Conservation (phyloP, 768 basidiomycete genomes). For the Rhodotorula babjevae region DNA sequence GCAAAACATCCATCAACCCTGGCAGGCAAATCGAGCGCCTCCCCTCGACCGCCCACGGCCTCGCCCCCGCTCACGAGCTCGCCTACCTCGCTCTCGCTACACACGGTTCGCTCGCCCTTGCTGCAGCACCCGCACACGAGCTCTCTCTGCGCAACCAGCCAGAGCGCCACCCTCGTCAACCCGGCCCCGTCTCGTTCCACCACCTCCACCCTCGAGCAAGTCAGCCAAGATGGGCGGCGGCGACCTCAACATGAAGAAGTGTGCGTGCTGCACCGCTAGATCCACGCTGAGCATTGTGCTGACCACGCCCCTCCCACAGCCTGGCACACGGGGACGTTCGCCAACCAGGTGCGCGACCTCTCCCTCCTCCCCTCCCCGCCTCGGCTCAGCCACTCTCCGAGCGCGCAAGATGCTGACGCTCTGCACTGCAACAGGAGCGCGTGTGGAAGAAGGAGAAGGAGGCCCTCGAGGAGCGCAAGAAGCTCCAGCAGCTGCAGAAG, state of each 20-base stretch:
- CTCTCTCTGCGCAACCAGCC: no score
- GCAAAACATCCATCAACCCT: no score
- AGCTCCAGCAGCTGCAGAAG: conserved; percentile 90
- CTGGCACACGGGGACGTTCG: conserved; percentile 37
- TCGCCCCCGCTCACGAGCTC: no score
- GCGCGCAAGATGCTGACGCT: conserved; percentile 55
- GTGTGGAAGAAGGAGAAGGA: conserved; percentile 99
- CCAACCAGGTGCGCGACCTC: conserved; percentile 23
- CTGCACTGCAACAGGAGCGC: conserved; percentile 69
- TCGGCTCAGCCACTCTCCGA: no score
- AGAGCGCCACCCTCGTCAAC: neutral
- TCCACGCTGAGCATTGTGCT: neutral
- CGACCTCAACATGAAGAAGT: conserved; percentile 92
- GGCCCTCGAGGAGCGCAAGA: conserved; percentile 97
- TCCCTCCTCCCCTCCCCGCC: conserved; percentile 53
- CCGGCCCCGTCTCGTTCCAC: neutral
- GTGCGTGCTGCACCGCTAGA: neutral
- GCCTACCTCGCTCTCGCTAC: no score
- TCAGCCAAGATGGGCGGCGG: conserved; percentile 85
- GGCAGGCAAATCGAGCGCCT: no score
- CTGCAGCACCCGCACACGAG: no score
- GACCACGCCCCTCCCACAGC: neutral
- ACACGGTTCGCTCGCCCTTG: no score
- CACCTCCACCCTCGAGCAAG: neutral
- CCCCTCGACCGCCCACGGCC: no score